Evolutionary conservation across 1,284 basidiomycete genomes (phyloP).

Genomic region (Sparassis latifolia): DNA sequence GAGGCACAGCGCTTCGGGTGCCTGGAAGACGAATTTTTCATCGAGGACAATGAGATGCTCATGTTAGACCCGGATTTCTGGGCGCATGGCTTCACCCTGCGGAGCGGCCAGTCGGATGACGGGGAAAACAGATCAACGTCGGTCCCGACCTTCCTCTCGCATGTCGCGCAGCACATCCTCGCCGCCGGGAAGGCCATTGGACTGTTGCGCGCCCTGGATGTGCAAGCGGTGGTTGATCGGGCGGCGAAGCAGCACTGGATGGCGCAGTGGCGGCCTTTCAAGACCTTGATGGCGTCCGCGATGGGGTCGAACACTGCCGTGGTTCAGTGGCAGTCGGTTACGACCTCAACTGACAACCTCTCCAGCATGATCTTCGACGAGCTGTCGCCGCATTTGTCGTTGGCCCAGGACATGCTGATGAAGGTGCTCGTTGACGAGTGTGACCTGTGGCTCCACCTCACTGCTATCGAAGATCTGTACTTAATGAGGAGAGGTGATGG

Average conservation of each 20-base stretch:
- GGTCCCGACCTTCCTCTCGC: constrained; percentile 56
- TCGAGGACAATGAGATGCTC: constrained; percentile 63
- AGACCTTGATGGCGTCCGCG: constrained; percentile 4
- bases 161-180: constrained; percentile 52
- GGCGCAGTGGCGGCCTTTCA: constrained; percentile 25
- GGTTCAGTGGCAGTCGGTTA: background rate
- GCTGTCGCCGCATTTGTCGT: constrained; percentile 52
- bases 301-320: background rate
- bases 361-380: constrained; percentile 56
- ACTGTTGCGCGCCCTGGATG: constrained; percentile 46
- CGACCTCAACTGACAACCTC: constrained; percentile 51
- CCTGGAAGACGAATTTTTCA: constrained; percentile 76
- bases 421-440: constrained; percentile 66
- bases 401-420: constrained; percentile 50
- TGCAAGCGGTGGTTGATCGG: constrained; percentile 15
- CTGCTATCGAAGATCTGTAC: constrained; percentile 66
- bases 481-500: constrained; percentile 69
- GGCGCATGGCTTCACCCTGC: constrained; percentile 63
- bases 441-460: constrained; percentile 61
- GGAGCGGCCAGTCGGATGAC: constrained; percentile 31
- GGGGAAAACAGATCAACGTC: constrained; percentile 28
- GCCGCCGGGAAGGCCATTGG: constrained; percentile 78
- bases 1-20: constrained; percentile 10
- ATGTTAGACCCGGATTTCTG: constrained; percentile 74
- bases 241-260: constrained; percentile 21